These are phyloP conservation scores for Pseudotsuga menziesii DNA, from an alignment of 75 land plant genomes.

Conservation along the genomic window DNA sequence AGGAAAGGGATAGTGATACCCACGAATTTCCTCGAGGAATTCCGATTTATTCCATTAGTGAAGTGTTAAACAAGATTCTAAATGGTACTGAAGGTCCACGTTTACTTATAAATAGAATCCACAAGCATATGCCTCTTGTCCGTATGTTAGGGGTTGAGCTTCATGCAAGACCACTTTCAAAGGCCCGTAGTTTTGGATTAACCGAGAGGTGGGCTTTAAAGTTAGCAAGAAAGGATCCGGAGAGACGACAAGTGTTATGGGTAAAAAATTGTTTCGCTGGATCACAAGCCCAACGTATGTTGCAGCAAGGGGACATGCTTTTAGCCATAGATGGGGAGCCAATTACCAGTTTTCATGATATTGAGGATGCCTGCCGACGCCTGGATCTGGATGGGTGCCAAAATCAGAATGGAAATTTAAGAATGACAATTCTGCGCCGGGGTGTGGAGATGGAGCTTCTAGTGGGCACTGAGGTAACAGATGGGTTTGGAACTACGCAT, in stretches of 20 bases:
- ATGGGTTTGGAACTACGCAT: slow-evolving; percentile 80
- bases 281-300: slow-evolving; percentile 54
- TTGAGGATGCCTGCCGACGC: slow-evolving; percentile 67
- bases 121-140: slow-evolving; percentile 72
- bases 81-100: slow-evolving; percentile 54
- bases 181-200: slow-evolving; percentile 82
- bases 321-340: slow-evolving; percentile 76
- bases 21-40: slow-evolving; percentile 77
- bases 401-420: background rate
- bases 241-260: slow-evolving; percentile 73
- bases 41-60: slow-evolving; percentile 65
- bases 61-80: slow-evolving; percentile 70
- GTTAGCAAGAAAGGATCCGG: slow-evolving; percentile 75
- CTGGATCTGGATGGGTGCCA: slow-evolving; percentile 14
- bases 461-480: slow-evolving; percentile 88
- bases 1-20: slow-evolving; percentile 74
- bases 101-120: slow-evolving; percentile 63
- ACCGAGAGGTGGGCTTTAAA: slow-evolving; percentile 80
- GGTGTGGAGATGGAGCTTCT: slow-evolving; percentile 60
- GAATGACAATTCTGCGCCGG: slow-evolving; percentile 14
- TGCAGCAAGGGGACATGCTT: slow-evolving; percentile 89
- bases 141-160: slow-evolving; percentile 81
- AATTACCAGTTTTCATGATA: slow-evolving; percentile 73
- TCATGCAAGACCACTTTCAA: slow-evolving; percentile 81
- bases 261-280: slow-evolving; percentile 90